A percentile compares a stretch with the other conserved stretches of the same genome.
These are phyloP conservation scores for Sphenostylis stenocarpa DNA, from an alignment of 306 rosid genomes.

Conservation along the genomic window DNA sequence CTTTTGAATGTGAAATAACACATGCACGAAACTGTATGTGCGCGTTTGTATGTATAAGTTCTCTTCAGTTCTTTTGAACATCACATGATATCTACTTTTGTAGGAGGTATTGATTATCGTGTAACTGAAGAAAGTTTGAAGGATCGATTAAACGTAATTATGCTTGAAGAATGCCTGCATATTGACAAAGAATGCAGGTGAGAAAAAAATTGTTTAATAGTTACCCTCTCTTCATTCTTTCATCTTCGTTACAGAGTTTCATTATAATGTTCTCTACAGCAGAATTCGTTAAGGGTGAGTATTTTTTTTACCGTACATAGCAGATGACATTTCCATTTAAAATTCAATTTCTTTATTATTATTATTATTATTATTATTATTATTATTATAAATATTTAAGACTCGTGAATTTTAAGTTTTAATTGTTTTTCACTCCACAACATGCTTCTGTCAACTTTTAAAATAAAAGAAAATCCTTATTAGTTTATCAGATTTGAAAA, in stretches of 20 bases:
- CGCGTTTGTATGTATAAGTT: not conserved
- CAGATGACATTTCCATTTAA: not conserved
- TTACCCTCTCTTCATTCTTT: not conserved
- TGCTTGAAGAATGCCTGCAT: conserved; percentile 71
- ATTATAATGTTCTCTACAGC: not conserved
- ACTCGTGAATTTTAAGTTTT: not conserved
- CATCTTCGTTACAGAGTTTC: conserved; percentile 11
- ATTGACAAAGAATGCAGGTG: conserved; percentile 76
- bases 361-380: too few relatives aligned
- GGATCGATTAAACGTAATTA: conserved; percentile 64
- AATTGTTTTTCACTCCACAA: not conserved
- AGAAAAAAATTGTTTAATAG: not conserved
- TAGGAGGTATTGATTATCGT: conserved; percentile 41
- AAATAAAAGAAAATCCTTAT: not conserved
- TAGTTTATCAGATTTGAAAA: not conserved
- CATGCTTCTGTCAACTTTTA: conserved; percentile 1
- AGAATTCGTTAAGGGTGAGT: not conserved
- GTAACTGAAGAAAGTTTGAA: conserved; percentile 73
- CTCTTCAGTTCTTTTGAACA: not conserved
- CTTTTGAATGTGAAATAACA: not conserved
- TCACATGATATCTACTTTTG: conserved; percentile 8
- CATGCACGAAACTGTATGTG: too few relatives aligned
- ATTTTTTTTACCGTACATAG: not conserved
- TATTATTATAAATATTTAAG: not conserved
- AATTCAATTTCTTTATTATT: not conserved